phyloP scores from a whole-genome alignment of 345 rosid genomes.

The Lepidium sativum region DNA sequence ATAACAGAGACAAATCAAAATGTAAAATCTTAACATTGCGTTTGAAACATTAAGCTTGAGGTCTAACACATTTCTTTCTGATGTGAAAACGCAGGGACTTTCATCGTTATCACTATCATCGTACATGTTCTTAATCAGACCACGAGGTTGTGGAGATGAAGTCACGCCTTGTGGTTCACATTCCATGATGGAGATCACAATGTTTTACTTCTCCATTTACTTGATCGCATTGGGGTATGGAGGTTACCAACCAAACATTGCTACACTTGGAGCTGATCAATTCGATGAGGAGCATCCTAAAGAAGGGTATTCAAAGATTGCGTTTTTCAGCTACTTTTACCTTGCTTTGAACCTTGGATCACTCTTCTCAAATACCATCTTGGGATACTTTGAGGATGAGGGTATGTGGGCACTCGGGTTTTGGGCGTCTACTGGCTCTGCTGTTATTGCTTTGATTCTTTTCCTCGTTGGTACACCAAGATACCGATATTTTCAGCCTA shows the following conservation, averaged over 20 bases:
- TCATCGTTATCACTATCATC: slow-evolving; percentile 64
- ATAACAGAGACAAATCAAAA: not conserved
- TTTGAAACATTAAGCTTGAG: not conserved
- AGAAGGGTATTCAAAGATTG: slow-evolving; percentile 79
- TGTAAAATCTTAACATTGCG: not conserved
- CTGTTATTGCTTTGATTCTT: slow-evolving; percentile 60
- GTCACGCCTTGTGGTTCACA: slow-evolving; percentile 62
- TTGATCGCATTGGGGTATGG: slow-evolving; percentile 90
- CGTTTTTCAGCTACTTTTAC: slow-evolving; percentile 98
- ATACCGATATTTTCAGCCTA: slow-evolving; percentile 85
- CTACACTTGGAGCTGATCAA: slow-evolving; percentile 95
- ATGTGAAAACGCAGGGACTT: slow-evolving; percentile 56
- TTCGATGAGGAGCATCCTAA: slow-evolving; percentile 83
- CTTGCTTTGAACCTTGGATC: slow-evolving; percentile 87
- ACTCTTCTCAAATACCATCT: slow-evolving; percentile 87
- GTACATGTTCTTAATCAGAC: slow-evolving; percentile 65
- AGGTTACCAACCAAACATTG: slow-evolving; percentile 96
- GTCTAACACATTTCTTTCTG: not conserved
- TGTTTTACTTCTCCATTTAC: slow-evolving; percentile 88
- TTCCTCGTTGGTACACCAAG: slow-evolving; percentile 64
- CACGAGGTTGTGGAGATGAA: slow-evolving; percentile 74
- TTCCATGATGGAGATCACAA: slow-evolving; percentile 48
- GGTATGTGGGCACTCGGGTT: slow-evolving; percentile 96
- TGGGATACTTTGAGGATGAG: slow-evolving; percentile 85
- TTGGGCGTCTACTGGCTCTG: slow-evolving; percentile 89